Evolutionary conservation across 495 filamentous ascomycete genomes (phyloP), one percentile per base, ranked within the genome.

Genomic region (Talaromyces borbonicus): DNA sequence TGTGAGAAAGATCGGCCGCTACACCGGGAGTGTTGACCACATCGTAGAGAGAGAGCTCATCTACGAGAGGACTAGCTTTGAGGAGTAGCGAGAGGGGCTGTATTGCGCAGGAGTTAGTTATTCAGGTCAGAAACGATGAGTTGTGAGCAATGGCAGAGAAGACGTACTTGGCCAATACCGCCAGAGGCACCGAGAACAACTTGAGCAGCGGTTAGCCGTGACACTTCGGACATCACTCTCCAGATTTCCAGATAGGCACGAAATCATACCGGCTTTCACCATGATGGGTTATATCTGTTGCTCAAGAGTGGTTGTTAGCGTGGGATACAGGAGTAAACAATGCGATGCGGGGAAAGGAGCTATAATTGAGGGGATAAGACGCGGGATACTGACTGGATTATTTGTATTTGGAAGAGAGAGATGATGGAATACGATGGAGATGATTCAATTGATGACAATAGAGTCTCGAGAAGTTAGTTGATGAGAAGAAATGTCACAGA

Each of bases 1-100:
- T 97, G 71, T 98, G 92, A 43, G 92, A 95, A 43, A 98, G 80
- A 61, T 98, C 92, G 49, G 92, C 81, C 32, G 90, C 81, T 47
- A 98, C 92, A 63, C 92, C 92, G 49, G 90, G 90, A 33, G 90
- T 93, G 76, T 96, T 95, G 64, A 96, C 92, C 49, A 97, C 88
- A 90, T 97, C 92, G 77, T 95, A 98, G 52, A 98, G 82, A 43
- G 89, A 73, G 59, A 98, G 84, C 72, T 96, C 85, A 56, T 90
- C 80, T 52, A 97, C 68, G 51, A 90, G 78, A 27, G 88, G 86
- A 45, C 72, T 84, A 48, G 80, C 75, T 78, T 97, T 98, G 54
- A 95, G 70, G 56, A 98, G 80, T 53, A 98, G 89, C 49, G 93
- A 97, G 56, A 98, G 74, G 35, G 92, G 92, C 93, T 98, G 47